phyloP scores from a whole-genome alignment of 371 early-diverging fungal genomes.

The Mortierella sp. region DNA sequence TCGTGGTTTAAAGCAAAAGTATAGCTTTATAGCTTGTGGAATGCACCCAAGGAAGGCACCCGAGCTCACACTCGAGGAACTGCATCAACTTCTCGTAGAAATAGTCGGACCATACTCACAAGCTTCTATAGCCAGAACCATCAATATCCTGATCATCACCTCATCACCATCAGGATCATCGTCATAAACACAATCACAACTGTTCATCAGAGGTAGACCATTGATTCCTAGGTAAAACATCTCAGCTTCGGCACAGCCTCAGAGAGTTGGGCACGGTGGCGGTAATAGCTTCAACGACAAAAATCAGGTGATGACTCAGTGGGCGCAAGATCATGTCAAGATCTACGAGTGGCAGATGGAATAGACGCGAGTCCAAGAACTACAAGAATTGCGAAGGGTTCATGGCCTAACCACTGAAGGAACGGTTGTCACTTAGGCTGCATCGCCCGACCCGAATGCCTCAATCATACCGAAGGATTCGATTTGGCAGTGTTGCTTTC shows the following conservation, averaged over 20 bases:
- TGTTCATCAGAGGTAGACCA: background rate
- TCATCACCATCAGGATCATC: background rate
- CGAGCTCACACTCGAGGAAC: conserved; percentile 20
- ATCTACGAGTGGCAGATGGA: conserved; percentile 23
- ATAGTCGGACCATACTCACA: background rate
- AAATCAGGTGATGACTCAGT: conserved; percentile 4
- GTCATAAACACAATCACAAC: background rate
- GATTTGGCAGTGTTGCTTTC: too few species aligned
- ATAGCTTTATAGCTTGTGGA: too few species aligned
- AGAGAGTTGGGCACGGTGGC: background rate
- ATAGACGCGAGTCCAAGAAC: conserved; percentile 4
- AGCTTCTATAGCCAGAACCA: conserved; percentile 1
- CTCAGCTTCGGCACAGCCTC: background rate
- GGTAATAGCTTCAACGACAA: background rate
- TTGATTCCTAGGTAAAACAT: background rate
- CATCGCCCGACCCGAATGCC: background rate
- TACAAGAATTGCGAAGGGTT: background rate
- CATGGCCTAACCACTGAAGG: background rate
- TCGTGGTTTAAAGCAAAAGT: conserved; percentile 39
- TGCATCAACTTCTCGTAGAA: background rate
- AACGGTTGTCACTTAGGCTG: background rate
- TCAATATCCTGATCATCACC: background rate
- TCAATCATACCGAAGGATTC: background rate
- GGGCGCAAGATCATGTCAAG: conserved; percentile 32
- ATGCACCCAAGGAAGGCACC: conserved; percentile 31